Percentiles rank a stretch among this genome's conserved stretches.
phyloP scores from a whole-genome alignment of 2,329 filamentous ascomycete genomes.

The Fusarium solani-melongenae region DNA sequence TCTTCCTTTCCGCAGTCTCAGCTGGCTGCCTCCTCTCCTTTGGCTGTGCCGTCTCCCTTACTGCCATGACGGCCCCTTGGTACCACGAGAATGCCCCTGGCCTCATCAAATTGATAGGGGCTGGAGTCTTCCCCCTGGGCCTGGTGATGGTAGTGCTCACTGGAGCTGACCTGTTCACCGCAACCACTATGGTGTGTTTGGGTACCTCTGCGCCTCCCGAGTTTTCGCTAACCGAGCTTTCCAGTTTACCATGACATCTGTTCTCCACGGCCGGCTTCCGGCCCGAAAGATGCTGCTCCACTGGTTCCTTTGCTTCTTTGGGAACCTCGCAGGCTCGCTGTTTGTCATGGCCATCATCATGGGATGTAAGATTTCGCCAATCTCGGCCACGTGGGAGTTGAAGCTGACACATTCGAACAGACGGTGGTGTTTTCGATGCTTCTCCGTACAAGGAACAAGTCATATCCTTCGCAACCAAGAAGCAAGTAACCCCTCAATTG shows the following conservation, averaged over 20 bases:
- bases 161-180: slow-evolving; percentile 36
- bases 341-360: slow-evolving; percentile 61
- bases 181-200: slow-evolving; percentile 33
- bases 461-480: slow-evolving; percentile 58
- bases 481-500: slow-evolving; percentile 60
- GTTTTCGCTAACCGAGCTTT: not conserved
- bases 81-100: slow-evolving; percentile 40
- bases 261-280: slow-evolving; percentile 31
- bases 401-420: slow-evolving; percentile 30
- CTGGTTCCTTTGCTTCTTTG: slow-evolving; percentile 60
- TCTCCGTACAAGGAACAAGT: slow-evolving; percentile 57
- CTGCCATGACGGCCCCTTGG: slow-evolving; percentile 36
- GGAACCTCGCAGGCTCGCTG: slow-evolving; percentile 60
- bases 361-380: slow-evolving; percentile 44
- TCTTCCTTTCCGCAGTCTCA: slow-evolving; percentile 34
- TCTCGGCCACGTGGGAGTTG: accelerated
- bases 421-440: slow-evolving; percentile 56
- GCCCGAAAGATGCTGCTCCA: slow-evolving; percentile 42
- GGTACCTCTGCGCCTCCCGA: accelerated
- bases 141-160: slow-evolving; percentile 36
- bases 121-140: slow-evolving; percentile 35
- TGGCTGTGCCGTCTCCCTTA: slow-evolving; percentile 38
- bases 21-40: slow-evolving; percentile 33
- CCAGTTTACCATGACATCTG: slow-evolving; percentile 39
- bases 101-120: slow-evolving; percentile 34